phyloP scores from a whole-genome alignment of 2,329 filamentous ascomycete genomes.

The Pseudogymnoascus sp. region DNA sequence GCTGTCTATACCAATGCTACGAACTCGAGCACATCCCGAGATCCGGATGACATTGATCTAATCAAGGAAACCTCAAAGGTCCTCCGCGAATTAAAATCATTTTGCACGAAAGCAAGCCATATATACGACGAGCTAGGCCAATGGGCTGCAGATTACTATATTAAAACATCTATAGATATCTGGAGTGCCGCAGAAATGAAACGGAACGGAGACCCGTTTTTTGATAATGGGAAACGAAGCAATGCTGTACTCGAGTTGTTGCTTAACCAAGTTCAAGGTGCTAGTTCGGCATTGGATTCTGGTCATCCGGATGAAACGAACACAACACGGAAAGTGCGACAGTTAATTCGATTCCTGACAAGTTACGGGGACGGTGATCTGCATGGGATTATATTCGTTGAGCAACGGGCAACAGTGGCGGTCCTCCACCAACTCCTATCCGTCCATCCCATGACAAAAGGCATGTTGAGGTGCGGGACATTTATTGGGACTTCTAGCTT shows the following conservation, averaged over 20 bases:
- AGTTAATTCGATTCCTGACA: slow-evolving; percentile 48
- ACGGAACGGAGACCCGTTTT: slow-evolving; percentile 47
- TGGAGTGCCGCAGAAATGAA: slow-evolving; percentile 46
- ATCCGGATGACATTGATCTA: slow-evolving; percentile 53
- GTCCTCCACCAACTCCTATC: slow-evolving; percentile 50
- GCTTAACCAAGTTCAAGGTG: slow-evolving; percentile 19
- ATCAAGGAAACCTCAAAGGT: slow-evolving; percentile 35
- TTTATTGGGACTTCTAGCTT: slow-evolving; percentile 49
- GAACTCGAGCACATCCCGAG: slow-evolving; percentile 49
- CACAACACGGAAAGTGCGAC: slow-evolving; percentile 40
- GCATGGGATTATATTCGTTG: slow-evolving; percentile 59
- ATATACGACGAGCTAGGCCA: slow-evolving; percentile 54
- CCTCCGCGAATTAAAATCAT: slow-evolving; percentile 40
- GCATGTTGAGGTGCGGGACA: slow-evolving; percentile 44
- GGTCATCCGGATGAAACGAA: slow-evolving; percentile 38
- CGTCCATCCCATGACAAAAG: slow-evolving; percentile 41
- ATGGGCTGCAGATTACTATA: slow-evolving; percentile 65
- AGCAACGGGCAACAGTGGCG: slow-evolving; percentile 53
- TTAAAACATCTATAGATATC: slow-evolving; percentile 37
- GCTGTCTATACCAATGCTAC: slow-evolving; percentile 38
- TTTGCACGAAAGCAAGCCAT: slow-evolving; percentile 44
- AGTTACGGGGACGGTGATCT: slow-evolving; percentile 35
- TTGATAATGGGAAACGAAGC: slow-evolving; percentile 28
- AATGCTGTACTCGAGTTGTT: slow-evolving; percentile 12
- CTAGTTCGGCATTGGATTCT: slow-evolving; percentile 16